Percentiles rank a stretch among this genome's conserved stretches.
Conservation (phyloP, 164 flowering plant genomes). For the Saururus chinensis region DNA sequence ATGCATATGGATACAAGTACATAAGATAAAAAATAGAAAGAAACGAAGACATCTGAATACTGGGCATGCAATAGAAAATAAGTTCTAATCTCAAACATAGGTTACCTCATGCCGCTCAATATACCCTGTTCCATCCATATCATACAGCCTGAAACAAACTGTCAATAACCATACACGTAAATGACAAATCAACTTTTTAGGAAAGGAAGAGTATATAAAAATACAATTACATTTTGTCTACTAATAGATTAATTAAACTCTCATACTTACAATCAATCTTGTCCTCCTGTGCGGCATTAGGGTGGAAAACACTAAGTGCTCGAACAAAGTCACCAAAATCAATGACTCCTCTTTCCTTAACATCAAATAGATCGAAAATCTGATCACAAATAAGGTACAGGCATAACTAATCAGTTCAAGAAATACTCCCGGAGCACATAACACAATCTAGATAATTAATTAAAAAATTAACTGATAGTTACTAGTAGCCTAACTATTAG, state of each 20-base stretch:
- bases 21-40: too few relatives aligned
- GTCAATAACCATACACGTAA: slow-evolving; percentile 8
- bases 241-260: too few relatives aligned
- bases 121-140: slow-evolving; percentile 81
- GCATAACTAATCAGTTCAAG: not conserved
- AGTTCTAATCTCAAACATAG: not conserved
- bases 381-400: slow-evolving; percentile 24
- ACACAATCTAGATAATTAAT: too few relatives aligned
- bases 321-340: slow-evolving; percentile 95
- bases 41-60: too few relatives aligned
- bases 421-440: not conserved
- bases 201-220: not conserved
- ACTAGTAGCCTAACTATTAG: too few relatives aligned
- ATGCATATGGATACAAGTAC: too few relatives aligned
- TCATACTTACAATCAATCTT: slow-evolving; percentile 95
- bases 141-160: slow-evolving; percentile 87
- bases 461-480: too few relatives aligned
- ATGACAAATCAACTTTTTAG: not conserved
- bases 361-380: slow-evolving; percentile 94
- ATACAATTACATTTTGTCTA: not conserved
- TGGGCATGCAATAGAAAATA: not conserved
- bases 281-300: slow-evolving; percentile 71
- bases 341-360: slow-evolving; percentile 67
- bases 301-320: slow-evolving; percentile 84
- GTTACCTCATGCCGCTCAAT: slow-evolving; percentile 91